phyloP scores from a whole-genome alignment of 176 grass and related monocot species.

The Miscanthus lutarioriparius region DNA sequence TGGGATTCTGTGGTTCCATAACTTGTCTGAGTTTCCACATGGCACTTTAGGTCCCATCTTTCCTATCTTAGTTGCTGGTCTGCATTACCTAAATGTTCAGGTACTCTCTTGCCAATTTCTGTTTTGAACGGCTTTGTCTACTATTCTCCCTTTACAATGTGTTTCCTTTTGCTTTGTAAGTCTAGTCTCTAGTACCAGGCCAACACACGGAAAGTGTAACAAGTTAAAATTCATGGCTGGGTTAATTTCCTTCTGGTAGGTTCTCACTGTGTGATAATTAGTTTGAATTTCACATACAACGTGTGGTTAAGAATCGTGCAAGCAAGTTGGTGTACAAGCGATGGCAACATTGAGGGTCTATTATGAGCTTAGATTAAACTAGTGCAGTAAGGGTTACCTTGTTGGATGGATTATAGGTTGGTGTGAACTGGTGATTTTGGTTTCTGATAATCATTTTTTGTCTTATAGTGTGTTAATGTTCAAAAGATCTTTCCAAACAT shows the following conservation, averaged over 20 bases:
- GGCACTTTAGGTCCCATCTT: conserved; percentile 69
- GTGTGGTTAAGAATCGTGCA: conserved; percentile 6
- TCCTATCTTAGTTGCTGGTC: conserved; percentile 76
- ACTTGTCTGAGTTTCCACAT: conserved; percentile 72
- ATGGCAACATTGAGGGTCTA: not conserved
- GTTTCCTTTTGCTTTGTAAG: conserved; percentile 5
- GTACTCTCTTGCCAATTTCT: conserved; percentile 46
- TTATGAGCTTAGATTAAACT: conserved; percentile 6
- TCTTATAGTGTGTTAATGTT: not conserved
- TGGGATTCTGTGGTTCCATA: conserved; percentile 78
- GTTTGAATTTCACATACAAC: not conserved
- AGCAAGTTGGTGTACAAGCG: not conserved
- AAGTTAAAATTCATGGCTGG: conserved; percentile 10
- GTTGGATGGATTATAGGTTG: not conserved
- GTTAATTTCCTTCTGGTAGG: conserved; percentile 8
- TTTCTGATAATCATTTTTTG: not conserved
- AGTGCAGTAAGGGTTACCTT: not conserved
- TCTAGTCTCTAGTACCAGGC: not conserved
- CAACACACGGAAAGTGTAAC: conserved; percentile 19
- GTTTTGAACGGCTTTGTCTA: not conserved
- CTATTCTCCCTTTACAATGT: conserved; percentile 6
- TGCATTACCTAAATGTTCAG: conserved; percentile 94
- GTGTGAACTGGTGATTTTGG: conserved; percentile 21
- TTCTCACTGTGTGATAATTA: not conserved
- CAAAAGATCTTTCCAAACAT: not conserved